Conservation (phyloP, 2,329 filamentous ascomycete species). For the Onygena corvina region DNA sequence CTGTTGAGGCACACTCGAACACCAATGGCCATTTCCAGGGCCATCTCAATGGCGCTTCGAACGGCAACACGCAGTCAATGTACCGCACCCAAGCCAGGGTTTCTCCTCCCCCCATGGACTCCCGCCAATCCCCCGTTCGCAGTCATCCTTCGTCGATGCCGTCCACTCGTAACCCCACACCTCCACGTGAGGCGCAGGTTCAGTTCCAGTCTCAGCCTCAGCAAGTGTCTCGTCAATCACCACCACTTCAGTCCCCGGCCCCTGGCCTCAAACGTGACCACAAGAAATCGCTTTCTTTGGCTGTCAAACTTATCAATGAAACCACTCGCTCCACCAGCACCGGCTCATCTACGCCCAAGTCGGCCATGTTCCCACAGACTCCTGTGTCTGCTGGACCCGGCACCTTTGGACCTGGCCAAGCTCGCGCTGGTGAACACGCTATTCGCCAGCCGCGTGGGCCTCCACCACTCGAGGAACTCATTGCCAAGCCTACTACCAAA, state of each 20-base stretch:
- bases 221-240: background rate
- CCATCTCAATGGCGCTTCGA: background rate
- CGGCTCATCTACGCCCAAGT: conserved; percentile 54
- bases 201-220: conserved; percentile 1
- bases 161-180: conserved; percentile 9
- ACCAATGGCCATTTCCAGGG: conserved; percentile 38
- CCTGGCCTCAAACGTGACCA: conserved; percentile 70
- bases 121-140: conserved; percentile 42
- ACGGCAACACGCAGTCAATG: background rate
- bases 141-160: conserved; percentile 41
- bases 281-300: conserved; percentile 70
- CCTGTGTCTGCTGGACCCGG: conserved; percentile 52
- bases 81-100: conserved; percentile 56
- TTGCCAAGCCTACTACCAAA: conserved; percentile 78
- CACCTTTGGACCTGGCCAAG: conserved; percentile 84
- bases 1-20: conserved; percentile 35
- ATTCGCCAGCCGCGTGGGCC: conserved; percentile 85
- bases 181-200: conserved; percentile 10
- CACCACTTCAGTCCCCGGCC: conserved; percentile 7
- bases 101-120: conserved; percentile 64
- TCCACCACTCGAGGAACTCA: conserved; percentile 80
- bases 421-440: conserved; percentile 86
- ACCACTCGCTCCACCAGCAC: conserved; percentile 37
- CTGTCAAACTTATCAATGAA: conserved; percentile 33
- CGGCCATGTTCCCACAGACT: conserved; percentile 65